These are phyloP conservation scores for Lasiodiplodia citricola DNA, from an alignment of 2,329 filamentous ascomycete species.

Conservation along the genomic window DNA sequence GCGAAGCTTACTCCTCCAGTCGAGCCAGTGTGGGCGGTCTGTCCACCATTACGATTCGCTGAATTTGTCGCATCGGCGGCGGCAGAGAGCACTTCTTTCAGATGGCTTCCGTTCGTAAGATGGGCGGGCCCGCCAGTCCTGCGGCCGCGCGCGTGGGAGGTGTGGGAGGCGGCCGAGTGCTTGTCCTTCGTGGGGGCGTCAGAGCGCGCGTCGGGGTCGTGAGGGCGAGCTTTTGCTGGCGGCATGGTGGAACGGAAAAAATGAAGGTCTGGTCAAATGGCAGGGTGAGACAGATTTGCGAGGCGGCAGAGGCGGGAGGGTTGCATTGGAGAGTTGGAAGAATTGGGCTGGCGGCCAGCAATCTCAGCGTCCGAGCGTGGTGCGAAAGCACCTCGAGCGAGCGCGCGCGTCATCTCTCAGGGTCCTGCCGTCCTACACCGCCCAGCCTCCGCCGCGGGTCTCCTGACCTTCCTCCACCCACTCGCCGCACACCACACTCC, in stretches of 20 bases:
- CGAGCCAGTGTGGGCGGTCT: slow-evolving; percentile 27
- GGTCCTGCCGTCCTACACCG: slow-evolving; percentile 4
- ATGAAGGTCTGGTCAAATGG: background rate
- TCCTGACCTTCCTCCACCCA: background rate
- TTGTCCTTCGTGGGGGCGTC: slow-evolving; percentile 47
- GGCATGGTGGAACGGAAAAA: slow-evolving; percentile 38
- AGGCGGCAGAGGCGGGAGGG: background rate
- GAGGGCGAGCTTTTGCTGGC: slow-evolving; percentile 39
- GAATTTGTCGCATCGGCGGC: slow-evolving; percentile 41
- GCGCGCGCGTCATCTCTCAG: slow-evolving; percentile 15
- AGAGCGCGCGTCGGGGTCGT: slow-evolving; percentile 46
- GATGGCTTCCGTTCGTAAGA: slow-evolving; percentile 39
- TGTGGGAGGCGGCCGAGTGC: slow-evolving; percentile 45
- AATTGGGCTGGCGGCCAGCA: slow-evolving; percentile 19
- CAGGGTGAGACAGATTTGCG: background rate
- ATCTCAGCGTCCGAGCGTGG: slow-evolving; percentile 7
- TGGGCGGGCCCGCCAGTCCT: slow-evolving; percentile 38
- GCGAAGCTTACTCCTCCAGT: slow-evolving; percentile 19
- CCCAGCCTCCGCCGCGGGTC: background rate
- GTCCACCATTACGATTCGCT: slow-evolving; percentile 38
- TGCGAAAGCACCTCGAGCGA: background rate
- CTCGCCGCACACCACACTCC: background rate
- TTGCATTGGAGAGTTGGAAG: slow-evolving; percentile 20
- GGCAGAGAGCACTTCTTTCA: slow-evolving; percentile 44
- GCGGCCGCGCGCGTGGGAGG: slow-evolving; percentile 45